Base-by-base conservation (phyloP, 768 basidiomycete species). In the Cubamyces lactineus region DNA sequence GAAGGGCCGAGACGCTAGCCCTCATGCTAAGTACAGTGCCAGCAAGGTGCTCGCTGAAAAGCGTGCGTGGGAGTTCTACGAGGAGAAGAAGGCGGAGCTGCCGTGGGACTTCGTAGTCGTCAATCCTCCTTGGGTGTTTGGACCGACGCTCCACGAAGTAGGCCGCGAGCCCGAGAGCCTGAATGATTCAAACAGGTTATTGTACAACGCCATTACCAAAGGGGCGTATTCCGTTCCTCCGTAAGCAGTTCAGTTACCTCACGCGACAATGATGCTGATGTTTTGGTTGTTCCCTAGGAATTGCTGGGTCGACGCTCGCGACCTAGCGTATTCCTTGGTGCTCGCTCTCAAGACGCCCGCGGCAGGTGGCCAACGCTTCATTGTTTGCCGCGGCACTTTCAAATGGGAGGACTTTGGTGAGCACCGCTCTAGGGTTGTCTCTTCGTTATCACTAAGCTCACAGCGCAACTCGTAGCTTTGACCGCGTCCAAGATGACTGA, bases 21-120 rank as follows among this genome's bases (percentile, higher is more conserved):
- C 63, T 0, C 61, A 72, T 8, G 51, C 69, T 5, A 85, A 83
- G 63, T 91, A 91, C 71, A 67, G 77, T 16, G 85, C 81, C 7
- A 72, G 80, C 17, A 88, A 89, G 77, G 79, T 78, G 0, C 75
- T 86, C 8, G 85, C 87, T 0, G 87, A 89, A 75, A 76, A 74
- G 19, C 78, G 80, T 15, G 84, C 84, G 16, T 86, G 85, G 84
- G 72, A 73, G 5, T 80, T 78, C 63, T 68, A 79, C 39, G 70
- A 80, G 28, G 63, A 79, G 55, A 75, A 85, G 62, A 80, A 83
- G 55, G 49, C 46, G 13, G 70, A 74, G 42, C 67, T 83, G 26
- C 63, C 70, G 2, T 86, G 81, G 81, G 86, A 86, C 63, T 61
- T 87, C 16, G 73, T 77, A 0, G 78, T 79, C 5, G 55, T 86